Percentiles rank a stretch among this genome's conserved stretches.
Conservation (phyloP, 306 rosid genomes). For the Hippophae gyantsensis region DNA sequence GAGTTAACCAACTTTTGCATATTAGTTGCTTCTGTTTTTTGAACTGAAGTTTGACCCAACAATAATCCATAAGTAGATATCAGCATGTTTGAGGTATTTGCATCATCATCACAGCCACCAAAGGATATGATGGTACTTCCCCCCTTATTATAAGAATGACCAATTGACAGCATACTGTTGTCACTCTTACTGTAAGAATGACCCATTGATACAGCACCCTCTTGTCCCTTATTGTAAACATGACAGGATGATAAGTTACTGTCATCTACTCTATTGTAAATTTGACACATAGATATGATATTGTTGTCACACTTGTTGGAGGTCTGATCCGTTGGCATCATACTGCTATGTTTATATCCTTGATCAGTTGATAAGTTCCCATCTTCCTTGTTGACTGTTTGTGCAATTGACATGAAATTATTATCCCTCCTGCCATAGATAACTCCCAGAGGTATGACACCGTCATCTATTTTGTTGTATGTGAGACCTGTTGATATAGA, state of each 20-base stretch:
- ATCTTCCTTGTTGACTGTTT: conserved; percentile 31
- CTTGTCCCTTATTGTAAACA: conserved; percentile 33
- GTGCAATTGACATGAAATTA: conserved; percentile 41
- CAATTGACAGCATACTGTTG: conserved; percentile 24
- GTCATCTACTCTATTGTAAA: conserved; percentile 28
- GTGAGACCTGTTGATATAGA: conserved; percentile 33
- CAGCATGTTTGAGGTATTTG: conserved; percentile 29
- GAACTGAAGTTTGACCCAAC: conserved; percentile 38
- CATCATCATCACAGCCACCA: conserved; percentile 53
- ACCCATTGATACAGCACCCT: conserved; percentile 22
- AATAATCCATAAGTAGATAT: conserved; percentile 40
- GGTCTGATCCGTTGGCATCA: conserved; percentile 25
- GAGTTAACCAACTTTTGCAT: conserved; percentile 32
- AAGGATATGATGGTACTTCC: conserved; percentile 72
- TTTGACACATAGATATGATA: conserved; percentile 41
- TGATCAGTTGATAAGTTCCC: conserved; percentile 19
- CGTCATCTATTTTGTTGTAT: conserved; percentile 39
- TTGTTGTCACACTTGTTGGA: conserved; percentile 29
- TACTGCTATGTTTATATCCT: conserved; percentile 24
- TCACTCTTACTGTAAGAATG: conserved; percentile 24
- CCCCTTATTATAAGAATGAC: conserved; percentile 41
- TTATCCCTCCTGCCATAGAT: conserved; percentile 35
- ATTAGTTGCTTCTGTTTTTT: conserved; percentile 26
- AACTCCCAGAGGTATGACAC: conserved; percentile 25
- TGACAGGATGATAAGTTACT: conserved; percentile 28